Conservation (phyloP, 208 protist genomes). For the Balamuthia mandrillaris region DNA sequence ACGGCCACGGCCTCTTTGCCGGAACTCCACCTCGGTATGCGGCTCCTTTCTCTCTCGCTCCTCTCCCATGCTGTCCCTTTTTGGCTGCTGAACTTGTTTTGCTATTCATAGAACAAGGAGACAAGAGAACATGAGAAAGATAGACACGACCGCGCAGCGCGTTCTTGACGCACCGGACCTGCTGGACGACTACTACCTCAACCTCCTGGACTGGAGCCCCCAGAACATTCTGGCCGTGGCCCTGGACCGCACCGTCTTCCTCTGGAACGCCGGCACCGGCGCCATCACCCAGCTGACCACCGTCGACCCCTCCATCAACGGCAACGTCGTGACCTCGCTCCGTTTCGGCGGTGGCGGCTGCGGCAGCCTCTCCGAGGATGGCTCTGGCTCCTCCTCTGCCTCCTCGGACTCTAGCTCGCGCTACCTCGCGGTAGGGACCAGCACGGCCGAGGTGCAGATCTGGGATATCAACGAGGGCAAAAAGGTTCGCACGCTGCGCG, state of each 20-base stretch:
- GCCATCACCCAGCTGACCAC: constrained; percentile 84
- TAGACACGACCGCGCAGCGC: constrained; percentile 50
- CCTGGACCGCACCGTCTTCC: constrained; percentile 84
- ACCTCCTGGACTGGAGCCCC: constrained; percentile 96
- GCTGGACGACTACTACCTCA: constrained; percentile 98
- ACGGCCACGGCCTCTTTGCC: neutral
- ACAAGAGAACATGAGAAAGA: too few relatives aligned
- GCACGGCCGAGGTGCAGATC: constrained; percentile 67
- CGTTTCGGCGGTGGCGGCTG: neutral
- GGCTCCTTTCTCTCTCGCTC: neutral
- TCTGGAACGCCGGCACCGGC: constrained; percentile 95
- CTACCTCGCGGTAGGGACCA: constrained; percentile 75
- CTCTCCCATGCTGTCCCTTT: neutral
- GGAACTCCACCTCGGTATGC: neutral
- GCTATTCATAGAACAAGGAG: too few relatives aligned
- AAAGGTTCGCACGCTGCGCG: constrained; percentile 76
- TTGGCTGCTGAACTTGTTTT: neutral
- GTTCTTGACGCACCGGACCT: constrained; percentile 97
- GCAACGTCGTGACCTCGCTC: constrained; percentile 79
- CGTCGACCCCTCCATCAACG: constrained; percentile 47
- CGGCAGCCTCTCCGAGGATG: neutral
- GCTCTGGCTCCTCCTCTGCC: constrained; percentile 46
- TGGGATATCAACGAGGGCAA: constrained; percentile 66
- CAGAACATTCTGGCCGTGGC: constrained; percentile 91
- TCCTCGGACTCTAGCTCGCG: constrained; percentile 84